Evolutionary conservation across 176 grass and related monocot species (phyloP).

Genomic region (Puccinellia tenuiflora): DNA sequence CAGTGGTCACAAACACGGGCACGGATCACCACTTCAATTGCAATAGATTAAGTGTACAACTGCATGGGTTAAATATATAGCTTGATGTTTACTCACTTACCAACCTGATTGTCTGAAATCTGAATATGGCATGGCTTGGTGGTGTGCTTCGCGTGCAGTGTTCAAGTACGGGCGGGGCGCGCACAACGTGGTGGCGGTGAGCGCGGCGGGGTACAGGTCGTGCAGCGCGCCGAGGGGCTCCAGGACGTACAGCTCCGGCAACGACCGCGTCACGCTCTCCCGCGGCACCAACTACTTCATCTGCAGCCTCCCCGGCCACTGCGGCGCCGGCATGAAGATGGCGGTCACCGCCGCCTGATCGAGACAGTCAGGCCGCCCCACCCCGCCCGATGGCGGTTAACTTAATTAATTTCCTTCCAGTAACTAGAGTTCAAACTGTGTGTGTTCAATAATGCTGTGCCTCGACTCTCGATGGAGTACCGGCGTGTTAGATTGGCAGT

Average conservation of each 20-base stretch:
- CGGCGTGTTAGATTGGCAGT: neutral
- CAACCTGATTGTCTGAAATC: neutral
- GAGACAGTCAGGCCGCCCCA: too few species aligned
- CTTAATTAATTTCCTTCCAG: neutral
- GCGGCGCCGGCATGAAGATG: slow-evolving; percentile 77
- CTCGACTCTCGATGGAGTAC: neutral
- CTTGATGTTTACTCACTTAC: neutral
- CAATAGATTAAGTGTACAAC: too few species aligned
- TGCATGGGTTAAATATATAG: too few species aligned
- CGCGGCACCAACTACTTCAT: slow-evolving; percentile 84
- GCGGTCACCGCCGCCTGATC: slow-evolving; percentile 65
- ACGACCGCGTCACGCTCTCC: slow-evolving; percentile 67
- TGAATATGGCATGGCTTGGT: neutral
- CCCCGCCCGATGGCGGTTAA: neutral
- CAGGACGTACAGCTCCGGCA: slow-evolving; percentile 46
- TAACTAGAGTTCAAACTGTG: neutral
- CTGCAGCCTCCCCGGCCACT: slow-evolving; percentile 71
- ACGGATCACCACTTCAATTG: too few species aligned
- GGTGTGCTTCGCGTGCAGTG: slow-evolving; percentile 28
- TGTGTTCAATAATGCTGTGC: neutral
- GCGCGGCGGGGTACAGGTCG: slow-evolving; percentile 42
- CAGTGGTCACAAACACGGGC: too few species aligned
- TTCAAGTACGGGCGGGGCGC: slow-evolving; percentile 66
- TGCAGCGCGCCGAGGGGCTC: slow-evolving; percentile 41
- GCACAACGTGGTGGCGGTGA: slow-evolving; percentile 78